Percentiles rank a stretch among this genome's conserved stretches.
phyloP scores from a whole-genome alignment of 1,284 basidiomycete species.

The Peniophora sp. region DNA sequence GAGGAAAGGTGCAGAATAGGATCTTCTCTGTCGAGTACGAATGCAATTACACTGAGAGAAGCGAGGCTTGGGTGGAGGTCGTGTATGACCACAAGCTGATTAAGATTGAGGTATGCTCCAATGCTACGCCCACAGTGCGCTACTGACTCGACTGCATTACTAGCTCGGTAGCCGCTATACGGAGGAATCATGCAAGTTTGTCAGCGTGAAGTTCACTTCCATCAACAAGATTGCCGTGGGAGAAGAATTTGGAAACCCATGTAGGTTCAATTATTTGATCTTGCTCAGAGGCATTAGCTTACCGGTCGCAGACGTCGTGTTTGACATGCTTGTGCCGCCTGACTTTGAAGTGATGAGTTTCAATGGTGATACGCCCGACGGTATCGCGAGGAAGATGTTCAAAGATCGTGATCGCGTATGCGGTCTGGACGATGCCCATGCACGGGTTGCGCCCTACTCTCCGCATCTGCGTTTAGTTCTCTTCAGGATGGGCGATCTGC shows the following conservation, averaged over 20 bases:
- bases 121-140: background rate
- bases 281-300: slow-evolving; percentile 7
- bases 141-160: background rate
- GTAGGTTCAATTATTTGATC: slow-evolving; percentile 14
- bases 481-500: slow-evolving; percentile 26
- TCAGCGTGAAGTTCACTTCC: slow-evolving; percentile 43
- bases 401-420: slow-evolving; percentile 43
- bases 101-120: slow-evolving; percentile 36
- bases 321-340: slow-evolving; percentile 47
- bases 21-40: slow-evolving; percentile 52
- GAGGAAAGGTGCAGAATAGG: slow-evolving; percentile 19
- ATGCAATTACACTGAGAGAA: slow-evolving; percentile 23
- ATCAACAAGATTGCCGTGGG: slow-evolving; percentile 51
- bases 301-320: slow-evolving; percentile 38
- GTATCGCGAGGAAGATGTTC: slow-evolving; percentile 10
- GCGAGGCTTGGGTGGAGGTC: slow-evolving; percentile 43
- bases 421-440: slow-evolving; percentile 42
- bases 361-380: slow-evolving; percentile 21
- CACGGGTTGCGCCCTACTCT: slow-evolving; percentile 45
- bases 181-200: slow-evolving; percentile 32
- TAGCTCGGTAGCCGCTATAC: slow-evolving; percentile 44
- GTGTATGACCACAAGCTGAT: slow-evolving; percentile 54
- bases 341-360: slow-evolving; percentile 44
- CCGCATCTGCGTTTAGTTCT: slow-evolving; percentile 53
- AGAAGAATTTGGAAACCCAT: slow-evolving; percentile 31